These are phyloP conservation scores for Tetrahymena malaccensis DNA, from an alignment of 73 alveolate species.

Conservation along the genomic window DNA sequence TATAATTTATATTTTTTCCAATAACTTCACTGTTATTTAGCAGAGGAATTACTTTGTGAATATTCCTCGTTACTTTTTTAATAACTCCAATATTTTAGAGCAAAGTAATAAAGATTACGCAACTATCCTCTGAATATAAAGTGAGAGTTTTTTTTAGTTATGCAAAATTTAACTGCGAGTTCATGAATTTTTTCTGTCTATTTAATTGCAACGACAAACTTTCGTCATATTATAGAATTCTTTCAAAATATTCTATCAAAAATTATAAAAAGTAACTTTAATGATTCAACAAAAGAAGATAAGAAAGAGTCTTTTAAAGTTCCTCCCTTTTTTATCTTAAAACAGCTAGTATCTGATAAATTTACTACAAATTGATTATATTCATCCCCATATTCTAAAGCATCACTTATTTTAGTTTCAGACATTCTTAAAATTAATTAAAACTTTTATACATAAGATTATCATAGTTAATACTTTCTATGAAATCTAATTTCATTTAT, in stretches of 20 bases:
- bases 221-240: not conserved
- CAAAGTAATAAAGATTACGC: not conserved
- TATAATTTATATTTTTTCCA: not conserved
- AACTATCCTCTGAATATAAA: not conserved
- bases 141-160: not conserved
- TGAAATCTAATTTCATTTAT: not conserved
- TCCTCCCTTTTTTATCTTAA: not conserved
- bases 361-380: not conserved
- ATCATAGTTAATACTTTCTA: not conserved
- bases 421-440: not conserved
- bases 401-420: not conserved
- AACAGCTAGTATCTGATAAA: not conserved
- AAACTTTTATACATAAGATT: not conserved
- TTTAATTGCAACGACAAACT: not conserved
- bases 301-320: not conserved
- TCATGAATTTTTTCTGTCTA: not conserved
- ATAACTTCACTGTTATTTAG: not conserved
- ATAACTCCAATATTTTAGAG: not conserved
- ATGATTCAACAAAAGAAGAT: not conserved
- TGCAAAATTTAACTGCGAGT: not conserved
- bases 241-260: not conserved
- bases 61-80: not conserved
- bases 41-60: not conserved
- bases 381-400: not conserved
- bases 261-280: not conserved